Percentiles rank a stretch among this genome's conserved stretches.
Conservation (phyloP, 805 yeast species). For the Ogataea methanolica region DNA sequence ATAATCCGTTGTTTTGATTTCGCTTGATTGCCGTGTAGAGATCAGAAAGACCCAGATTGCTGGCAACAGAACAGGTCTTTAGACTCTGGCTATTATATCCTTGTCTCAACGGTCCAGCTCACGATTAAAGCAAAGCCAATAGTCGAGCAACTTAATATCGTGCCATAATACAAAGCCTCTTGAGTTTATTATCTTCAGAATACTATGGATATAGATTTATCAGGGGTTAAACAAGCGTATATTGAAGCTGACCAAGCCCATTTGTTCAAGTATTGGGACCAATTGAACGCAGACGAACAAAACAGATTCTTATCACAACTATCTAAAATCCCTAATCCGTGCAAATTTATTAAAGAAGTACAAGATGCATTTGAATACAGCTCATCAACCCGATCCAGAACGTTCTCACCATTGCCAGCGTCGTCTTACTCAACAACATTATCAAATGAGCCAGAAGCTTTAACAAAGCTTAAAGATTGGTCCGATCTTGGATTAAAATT, state of each 20-base stretch:
- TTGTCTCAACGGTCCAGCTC: not conserved
- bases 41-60: no score
- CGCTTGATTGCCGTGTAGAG: no score
- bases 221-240: slow-evolving; percentile 23
- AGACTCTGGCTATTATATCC: no score
- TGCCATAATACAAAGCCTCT: no score
- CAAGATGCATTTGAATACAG: slow-evolving; percentile 40
- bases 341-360: slow-evolving; percentile 36
- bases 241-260: slow-evolving; percentile 49
- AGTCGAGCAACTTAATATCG: not conserved
- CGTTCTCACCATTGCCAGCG: slow-evolving; percentile 48
- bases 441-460: slow-evolving; percentile 16
- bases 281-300: slow-evolving; percentile 33
- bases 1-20: no score
- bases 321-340: slow-evolving; percentile 37
- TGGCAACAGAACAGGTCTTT: no score
- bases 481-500: slow-evolving; percentile 56
- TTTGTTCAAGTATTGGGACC: slow-evolving; percentile 44
- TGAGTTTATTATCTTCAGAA: not conserved
- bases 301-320: slow-evolving; percentile 37
- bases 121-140: not conserved
- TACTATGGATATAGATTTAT: not conserved
- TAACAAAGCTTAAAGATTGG: slow-evolving; percentile 28
- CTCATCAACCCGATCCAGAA: slow-evolving; percentile 15
- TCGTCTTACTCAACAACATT: slow-evolving; percentile 49